Evolutionary conservation across 2,329 filamentous ascomycete genomes (phyloP), one percentile per base, ranked within the genome.

Genomic region (Pestalotiopsis sp.): DNA sequence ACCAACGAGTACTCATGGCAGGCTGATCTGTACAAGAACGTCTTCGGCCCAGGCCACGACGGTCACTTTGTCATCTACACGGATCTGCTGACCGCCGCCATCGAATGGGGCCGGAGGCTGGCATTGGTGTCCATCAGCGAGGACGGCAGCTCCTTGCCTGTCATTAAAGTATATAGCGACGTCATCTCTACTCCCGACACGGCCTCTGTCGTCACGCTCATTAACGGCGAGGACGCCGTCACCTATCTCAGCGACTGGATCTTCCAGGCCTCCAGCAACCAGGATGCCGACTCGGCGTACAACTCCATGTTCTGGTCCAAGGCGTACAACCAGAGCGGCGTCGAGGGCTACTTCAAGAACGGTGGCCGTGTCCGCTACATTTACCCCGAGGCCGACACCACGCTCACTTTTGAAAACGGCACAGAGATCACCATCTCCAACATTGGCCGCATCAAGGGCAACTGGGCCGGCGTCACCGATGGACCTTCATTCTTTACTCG

Each of bases 1-100:
- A 59, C 73, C 5, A 80, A 76, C 69, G 82, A 84, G 73, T 81
- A 80, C 66, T 77, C 76, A 38, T 84, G 83, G 76, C 82, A 83
- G 71, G 69, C 73, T 4, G 82, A 82, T 58, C 70, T 83, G 17
- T 83, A 82, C 71, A 68, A 75, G 58, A 78, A 70, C 7, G 77
- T 83, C 57, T 80, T 81, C 61, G 79, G 78, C 2, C 74, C 79
- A 7, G 80, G 75, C 0, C 82, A 83, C 68, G 82, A 83, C 65
- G 82, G 82, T 6, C 82, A 83, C 73, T 80, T 82, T 57, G 77
- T 80, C 38, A 78, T 78, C 66, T 82, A 82, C 66, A 79, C 81
- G 2, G 82, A 84, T 68, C 77, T 81, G 49, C 66, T 83, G 58
- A 79, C 78, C 6, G 72, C 72, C 3, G 80, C 78, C 5, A 77